Percentiles rank a stretch among this genome's conserved stretches.
phyloP scores from a whole-genome alignment of 2,329 filamentous ascomycete genomes.

The Cladosporium colombiae region DNA sequence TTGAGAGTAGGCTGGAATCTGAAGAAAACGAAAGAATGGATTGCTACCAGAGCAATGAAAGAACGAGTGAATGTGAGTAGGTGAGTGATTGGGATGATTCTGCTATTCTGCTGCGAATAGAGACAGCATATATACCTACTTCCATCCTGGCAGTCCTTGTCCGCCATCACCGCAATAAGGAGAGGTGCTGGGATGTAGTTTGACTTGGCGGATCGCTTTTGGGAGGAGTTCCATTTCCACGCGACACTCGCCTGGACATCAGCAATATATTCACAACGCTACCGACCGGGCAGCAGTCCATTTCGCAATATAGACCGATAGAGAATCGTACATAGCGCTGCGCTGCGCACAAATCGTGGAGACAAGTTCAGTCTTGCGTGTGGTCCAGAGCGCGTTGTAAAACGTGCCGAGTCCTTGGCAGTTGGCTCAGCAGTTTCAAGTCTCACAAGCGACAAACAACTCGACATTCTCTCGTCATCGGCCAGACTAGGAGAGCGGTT shows the following conservation, averaged over 20 bases:
- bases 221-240: not conserved
- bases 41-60: slow-evolving; percentile 10
- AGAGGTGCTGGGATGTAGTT: not conserved
- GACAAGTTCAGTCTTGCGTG: not conserved
- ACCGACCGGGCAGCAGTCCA: not conserved
- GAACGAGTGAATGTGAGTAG: slow-evolving; percentile 17
- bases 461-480: not conserved
- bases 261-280: slow-evolving; percentile 8
- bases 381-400: slow-evolving; percentile 14
- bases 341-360: slow-evolving; percentile 6
- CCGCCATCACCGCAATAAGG: not conserved
- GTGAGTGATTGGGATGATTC: slow-evolving; percentile 10
- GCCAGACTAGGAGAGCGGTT: not conserved
- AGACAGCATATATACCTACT: slow-evolving; percentile 10
- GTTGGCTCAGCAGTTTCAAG: slow-evolving; percentile 12
- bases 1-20: not conserved
- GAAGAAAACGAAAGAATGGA: slow-evolving; percentile 11
- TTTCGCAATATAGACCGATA: slow-evolving; percentile 10
- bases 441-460: slow-evolving; percentile 7
- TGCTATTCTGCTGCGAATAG: not conserved
- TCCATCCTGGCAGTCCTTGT: not conserved
- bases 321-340: not conserved
- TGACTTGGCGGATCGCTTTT: slow-evolving; percentile 3
- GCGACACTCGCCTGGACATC: not conserved
- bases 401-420: slow-evolving; percentile 18